These are phyloP conservation scores for Monosporascus sp. DNA, from an alignment of 2,329 filamentous ascomycete genomes.

Conservation along the genomic window DNA sequence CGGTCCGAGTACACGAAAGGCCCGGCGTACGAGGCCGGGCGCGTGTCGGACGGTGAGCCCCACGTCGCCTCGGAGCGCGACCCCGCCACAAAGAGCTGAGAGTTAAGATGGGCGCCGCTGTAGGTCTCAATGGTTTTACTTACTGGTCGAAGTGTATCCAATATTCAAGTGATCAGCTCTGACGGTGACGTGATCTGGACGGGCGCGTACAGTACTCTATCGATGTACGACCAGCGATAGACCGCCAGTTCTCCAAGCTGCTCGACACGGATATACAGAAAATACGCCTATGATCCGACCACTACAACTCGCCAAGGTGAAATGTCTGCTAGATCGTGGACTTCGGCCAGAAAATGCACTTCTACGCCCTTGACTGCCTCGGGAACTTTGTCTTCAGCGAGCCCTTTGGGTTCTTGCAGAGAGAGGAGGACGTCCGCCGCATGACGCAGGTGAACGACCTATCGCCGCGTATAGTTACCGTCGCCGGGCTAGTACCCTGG, in stretches of 20 bases:
- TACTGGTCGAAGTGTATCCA: neutral
- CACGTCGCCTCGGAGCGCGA: conserved; percentile 31
- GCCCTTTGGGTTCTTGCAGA: conserved; percentile 45
- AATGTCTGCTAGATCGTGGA: no score
- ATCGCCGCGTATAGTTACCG: conserved; percentile 32
- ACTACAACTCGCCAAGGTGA: no score
- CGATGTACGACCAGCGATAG: conserved; percentile 16
- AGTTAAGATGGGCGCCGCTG: conserved; percentile 39
- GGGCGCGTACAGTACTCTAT: no score
- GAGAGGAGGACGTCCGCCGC: conserved; percentile 42
- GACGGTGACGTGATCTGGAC: conserved; percentile 37
- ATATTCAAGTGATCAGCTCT: conserved; percentile 33
- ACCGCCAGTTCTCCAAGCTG: conserved; percentile 34
- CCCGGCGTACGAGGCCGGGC: conserved; percentile 31
- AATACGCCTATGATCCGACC: conserved; percentile 29
- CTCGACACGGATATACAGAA: conserved; percentile 40
- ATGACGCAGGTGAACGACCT: conserved; percentile 40
- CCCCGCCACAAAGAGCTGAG: conserved; percentile 30
- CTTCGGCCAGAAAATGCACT: conserved; percentile 44
- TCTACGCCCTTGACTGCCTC: conserved; percentile 50
- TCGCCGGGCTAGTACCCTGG: conserved; percentile 32
- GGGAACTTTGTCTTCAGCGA: conserved; percentile 47
- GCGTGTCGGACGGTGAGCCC: conserved; percentile 30
- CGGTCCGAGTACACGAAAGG: conserved; percentile 33
- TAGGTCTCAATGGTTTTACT: conserved; percentile 18